Conservation (phyloP, 2,329 filamentous ascomycete genomes). For the Colletotrichum ledebouriae region DNA sequence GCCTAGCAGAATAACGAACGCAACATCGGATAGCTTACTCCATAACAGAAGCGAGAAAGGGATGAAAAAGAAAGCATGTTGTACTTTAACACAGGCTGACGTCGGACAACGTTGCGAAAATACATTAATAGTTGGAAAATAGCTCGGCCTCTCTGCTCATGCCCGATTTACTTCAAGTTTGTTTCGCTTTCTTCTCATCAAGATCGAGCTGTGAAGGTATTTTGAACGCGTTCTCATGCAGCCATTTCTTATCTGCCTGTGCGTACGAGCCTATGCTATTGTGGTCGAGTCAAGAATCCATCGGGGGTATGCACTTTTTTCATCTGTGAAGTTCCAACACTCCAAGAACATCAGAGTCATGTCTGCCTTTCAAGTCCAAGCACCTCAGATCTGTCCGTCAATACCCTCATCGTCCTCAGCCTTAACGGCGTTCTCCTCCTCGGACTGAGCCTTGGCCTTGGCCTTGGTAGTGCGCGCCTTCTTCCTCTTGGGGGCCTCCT, state of each 20-base stretch:
- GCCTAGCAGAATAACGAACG: background rate
- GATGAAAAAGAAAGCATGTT: background rate
- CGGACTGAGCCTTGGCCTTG: background rate
- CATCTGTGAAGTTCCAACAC: too few relatives aligned
- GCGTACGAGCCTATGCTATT: too few relatives aligned
- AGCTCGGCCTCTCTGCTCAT: too few relatives aligned
- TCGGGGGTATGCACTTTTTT: background rate
- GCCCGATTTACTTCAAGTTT: too few relatives aligned
- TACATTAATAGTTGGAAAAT: too few relatives aligned
- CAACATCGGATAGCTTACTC: background rate
- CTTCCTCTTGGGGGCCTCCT: slow-evolving; percentile 30
- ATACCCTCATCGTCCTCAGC: background rate
- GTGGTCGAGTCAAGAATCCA: background rate
- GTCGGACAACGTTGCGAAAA: too few relatives aligned
- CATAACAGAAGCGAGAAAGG: background rate
- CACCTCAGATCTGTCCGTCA: background rate
- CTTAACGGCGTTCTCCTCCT: background rate
- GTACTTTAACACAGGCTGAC: too few relatives aligned
- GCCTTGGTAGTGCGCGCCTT: slow-evolving; percentile 26
- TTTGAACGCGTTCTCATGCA: too few relatives aligned
- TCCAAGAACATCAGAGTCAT: too few relatives aligned
- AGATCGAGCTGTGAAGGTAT: too few relatives aligned
- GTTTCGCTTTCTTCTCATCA: too few relatives aligned
- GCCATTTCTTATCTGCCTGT: background rate
- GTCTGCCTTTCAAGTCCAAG: too few relatives aligned